Base-by-base conservation (phyloP, 1,284 basidiomycete genomes). In the Ceratorhiza oryzae-sativae region DNA sequence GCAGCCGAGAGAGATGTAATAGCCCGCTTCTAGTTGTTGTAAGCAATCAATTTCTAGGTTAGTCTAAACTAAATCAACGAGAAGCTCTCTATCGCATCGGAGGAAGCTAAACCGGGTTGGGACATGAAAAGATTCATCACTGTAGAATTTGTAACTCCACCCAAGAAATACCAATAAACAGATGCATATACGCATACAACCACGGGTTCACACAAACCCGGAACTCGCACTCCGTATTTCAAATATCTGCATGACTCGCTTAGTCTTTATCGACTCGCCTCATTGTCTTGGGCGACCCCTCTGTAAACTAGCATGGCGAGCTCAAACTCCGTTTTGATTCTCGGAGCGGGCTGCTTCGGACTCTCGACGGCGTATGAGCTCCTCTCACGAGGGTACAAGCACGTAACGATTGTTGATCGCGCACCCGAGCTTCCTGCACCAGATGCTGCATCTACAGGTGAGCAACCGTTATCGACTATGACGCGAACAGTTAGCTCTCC, bases 311-410 rank as follows among this genome's bases (percentile, higher is more conserved):
- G 15, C n/a, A 59, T 59, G 56, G n/a, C 56, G 10, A 42, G 34
- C 18, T n/a, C 42, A 39, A 18, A 15, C 18, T 68, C 63, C 72
- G 82, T 93, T 36, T 77, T 94, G 53, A 90, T 96, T 74, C 83
- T 95, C 55, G 94, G 94, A n/a, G 90, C 91, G 41, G 94, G 94
- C 12, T 89, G 89, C 73, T 94, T 95, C 77, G 94, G 94, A 1
- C 82, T 93, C n/a, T 93, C 93, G 1, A 91, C 92, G 0, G 92
- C 92, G 0, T 87, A 89, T 73, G 87, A 93, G 76, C 86, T 95
- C n/a, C 82, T 93, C 41, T 79, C 82, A 59, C 83, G 87, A 70
- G 90, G 91, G 12, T 91, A 88, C 79, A 39, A 79, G n/a, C 76
- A 86, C 73, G 83, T 95, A 70, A 92, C 88, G 0, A 79, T 96